phyloP scores from a whole-genome alignment of 2,329 filamentous ascomycete species.

The Diatrype stigma region DNA sequence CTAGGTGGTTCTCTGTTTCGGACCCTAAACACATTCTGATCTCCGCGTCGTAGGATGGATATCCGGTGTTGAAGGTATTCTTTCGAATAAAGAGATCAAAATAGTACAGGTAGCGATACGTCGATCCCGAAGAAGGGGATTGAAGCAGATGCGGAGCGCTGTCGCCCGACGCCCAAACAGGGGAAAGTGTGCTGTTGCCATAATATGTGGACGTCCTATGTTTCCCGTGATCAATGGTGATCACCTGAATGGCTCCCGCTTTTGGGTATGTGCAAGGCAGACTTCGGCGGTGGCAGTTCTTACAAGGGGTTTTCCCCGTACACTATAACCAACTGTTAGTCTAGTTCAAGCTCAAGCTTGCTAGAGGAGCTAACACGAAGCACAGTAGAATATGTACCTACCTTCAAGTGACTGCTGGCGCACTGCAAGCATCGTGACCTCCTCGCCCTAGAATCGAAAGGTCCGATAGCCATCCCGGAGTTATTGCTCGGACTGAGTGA shows the following conservation, averaged over 20 bases:
- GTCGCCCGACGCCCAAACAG: neutral
- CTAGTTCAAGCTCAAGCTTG: neutral
- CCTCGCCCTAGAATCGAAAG: constrained; percentile 4
- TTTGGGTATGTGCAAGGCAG: constrained; percentile 1
- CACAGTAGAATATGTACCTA: no score
- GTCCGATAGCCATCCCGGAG: constrained; percentile 3
- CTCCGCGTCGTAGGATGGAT: neutral
- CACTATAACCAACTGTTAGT: neutral
- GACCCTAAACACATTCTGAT: neutral
- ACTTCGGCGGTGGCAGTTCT: constrained; percentile 2
- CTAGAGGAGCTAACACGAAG: neutral
- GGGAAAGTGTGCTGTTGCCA: neutral
- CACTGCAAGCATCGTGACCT: constrained; percentile 5
- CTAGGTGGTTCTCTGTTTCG: neutral
- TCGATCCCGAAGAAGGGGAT: neutral
- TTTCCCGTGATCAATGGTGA: constrained; percentile 2
- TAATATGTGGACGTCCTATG: constrained; percentile 2
- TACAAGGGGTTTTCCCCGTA: constrained; percentile 1
- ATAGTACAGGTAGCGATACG: constrained; percentile 1
- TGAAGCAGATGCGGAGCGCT: neutral
- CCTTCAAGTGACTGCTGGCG: constrained; percentile 5
- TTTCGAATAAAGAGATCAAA: constrained; percentile 4
- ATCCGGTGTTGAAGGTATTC: constrained; percentile 1
- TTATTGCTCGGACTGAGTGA: neutral
- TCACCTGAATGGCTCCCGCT: neutral